Evolutionary conservation across 73 alveolate genomes (phyloP), one percentile per base, ranked within the genome.

Genomic region (Paramecium pentaurelia): DNA sequence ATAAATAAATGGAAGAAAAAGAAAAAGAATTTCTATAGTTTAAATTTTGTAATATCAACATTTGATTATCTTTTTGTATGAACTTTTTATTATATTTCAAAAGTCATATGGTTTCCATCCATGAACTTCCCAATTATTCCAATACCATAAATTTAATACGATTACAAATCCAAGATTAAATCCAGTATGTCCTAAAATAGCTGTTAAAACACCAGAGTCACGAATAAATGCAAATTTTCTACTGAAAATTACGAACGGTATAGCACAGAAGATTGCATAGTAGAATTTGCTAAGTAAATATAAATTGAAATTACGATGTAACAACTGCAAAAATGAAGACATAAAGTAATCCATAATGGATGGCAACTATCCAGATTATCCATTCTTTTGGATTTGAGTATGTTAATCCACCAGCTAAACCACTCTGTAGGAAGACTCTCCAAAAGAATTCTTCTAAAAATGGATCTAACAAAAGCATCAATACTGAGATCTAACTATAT

Each of bases 181-280:
- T 27, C 91, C 91, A 4, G 75, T 45, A 44, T 49, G 71, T 22
- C 44, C 91, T 5, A 80, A 42, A 34, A 80, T 47, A 2, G 49
- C 71, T 20, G 91, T 44, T 49, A 80, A 47, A 25, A 80, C 47
- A 6, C 91, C 91, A 2, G 45, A 25, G 11, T 40, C 44, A 27
- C 91, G 71, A 42, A 80, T 47, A 27, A 3, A 80, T 16, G 91
- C 20, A 47, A 80, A 80, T 9, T 45, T 49, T 25, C 91, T 80
- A 80, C 91, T 80, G 58, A 80, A 42, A 25, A 80, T 7, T 20
- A 80, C 91, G 49, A 80, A 80, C 44, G 91, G 91, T 40, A 80
- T 80, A 14, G 91, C 91, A 45, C 77, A 34, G 16, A 80, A 32
- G 8, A 80, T 14, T n/a, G 77, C 91, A 80, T 80, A 80, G 4